Conservation (phyloP, 2,329 filamentous ascomycete species). For the Aaosphaeria pasadenensis region DNA sequence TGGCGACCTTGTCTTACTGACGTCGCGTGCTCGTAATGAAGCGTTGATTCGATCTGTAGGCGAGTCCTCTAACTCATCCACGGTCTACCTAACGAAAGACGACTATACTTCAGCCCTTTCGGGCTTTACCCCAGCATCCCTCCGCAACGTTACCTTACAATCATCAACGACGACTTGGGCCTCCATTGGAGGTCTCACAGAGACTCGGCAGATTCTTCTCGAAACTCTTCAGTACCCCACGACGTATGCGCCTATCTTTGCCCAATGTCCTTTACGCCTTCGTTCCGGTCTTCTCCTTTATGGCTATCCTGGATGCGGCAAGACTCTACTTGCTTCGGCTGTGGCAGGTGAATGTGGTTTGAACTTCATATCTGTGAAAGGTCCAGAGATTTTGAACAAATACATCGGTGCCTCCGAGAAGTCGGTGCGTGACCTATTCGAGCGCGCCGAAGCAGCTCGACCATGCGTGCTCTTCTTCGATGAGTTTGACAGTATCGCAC, state of each 20-base stretch:
- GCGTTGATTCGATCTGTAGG: conserved; percentile 80
- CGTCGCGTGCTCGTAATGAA: conserved; percentile 85
- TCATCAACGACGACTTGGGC: conserved; percentile 90
- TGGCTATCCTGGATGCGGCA: conserved; percentile 93
- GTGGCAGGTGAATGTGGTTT: conserved; percentile 97
- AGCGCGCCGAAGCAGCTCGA: conserved; percentile 82
- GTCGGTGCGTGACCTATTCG: conserved; percentile 90
- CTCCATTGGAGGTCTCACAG: conserved; percentile 82
- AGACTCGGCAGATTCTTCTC: conserved; percentile 85
- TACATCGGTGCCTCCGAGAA: conserved; percentile 98
- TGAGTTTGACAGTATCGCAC: conserved; percentile 96
- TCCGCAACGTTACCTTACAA: conserved; percentile 91
- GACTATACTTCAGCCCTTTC: conserved; percentile 85
- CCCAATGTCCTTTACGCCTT: conserved; percentile 89
- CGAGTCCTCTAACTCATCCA: conserved; percentile 29
- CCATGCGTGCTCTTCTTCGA: conserved; percentile 98
- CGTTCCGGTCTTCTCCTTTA: conserved; percentile 91
- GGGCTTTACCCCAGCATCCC: conserved; percentile 90
- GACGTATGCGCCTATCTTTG: conserved; percentile 96
- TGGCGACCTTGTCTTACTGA: conserved; percentile 81
- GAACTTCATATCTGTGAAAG: conserved; percentile 98
- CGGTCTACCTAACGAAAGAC: conserved; percentile 62
- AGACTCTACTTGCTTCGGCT: conserved; percentile 90
- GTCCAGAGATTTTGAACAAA: conserved; percentile 97
- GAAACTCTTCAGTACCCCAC: conserved; percentile 97